Base-by-base conservation (phyloP, 2,329 filamentous ascomycete species). In the Chrysoporthe deuterocubensis region DNA sequence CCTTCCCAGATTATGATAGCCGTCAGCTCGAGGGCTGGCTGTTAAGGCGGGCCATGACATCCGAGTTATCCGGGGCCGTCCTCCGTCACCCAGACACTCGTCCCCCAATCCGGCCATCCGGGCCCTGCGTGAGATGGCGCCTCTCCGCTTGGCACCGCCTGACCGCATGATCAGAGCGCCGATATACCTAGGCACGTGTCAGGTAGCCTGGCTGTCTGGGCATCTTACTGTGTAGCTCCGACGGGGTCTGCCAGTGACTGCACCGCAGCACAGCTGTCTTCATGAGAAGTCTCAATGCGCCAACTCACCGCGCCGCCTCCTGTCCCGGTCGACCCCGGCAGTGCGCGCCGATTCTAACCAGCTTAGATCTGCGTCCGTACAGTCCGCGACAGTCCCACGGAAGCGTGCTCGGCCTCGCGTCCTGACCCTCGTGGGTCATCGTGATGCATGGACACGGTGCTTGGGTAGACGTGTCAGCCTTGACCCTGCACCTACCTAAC, bases 41-140 rank as follows among this genome's bases (percentile, higher is more conserved):
- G 26, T 26, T 26, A 26, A 42, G 52, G 52, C 16, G 13, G 26
- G 52, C 52, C 13, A 21, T 7, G 13, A 16, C 50, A 54, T 54
- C 59, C 59, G 26, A 61, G 18, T 57, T 57, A 61, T 18, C 21
- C 58, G 40, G 6, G 42, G 43, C 11, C 9, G 26, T 62, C 43
- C 59, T 44, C 26, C 9, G 32, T 37, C 32, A 37, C 59, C 44
- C 44, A 34, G 16, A 50, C 59, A n/a, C 40, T 50, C 6, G 8
- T 34, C 43, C 18, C 43, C 54, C 6, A 37, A 37, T 37, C 32
- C 26, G 32, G 52, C 37, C 34, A 32, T 50, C 59, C 7, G 26
- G 26, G 26, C 26, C 26, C 26, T 2, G 26, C 26, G 26, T 26
- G 26, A 26, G 26, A 26, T 26, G 26, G 26, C 26, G 26, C 26